These are phyloP conservation scores for Phallus indusiatus DNA, from an alignment of 768 basidiomycete species.

Conservation along the genomic window DNA sequence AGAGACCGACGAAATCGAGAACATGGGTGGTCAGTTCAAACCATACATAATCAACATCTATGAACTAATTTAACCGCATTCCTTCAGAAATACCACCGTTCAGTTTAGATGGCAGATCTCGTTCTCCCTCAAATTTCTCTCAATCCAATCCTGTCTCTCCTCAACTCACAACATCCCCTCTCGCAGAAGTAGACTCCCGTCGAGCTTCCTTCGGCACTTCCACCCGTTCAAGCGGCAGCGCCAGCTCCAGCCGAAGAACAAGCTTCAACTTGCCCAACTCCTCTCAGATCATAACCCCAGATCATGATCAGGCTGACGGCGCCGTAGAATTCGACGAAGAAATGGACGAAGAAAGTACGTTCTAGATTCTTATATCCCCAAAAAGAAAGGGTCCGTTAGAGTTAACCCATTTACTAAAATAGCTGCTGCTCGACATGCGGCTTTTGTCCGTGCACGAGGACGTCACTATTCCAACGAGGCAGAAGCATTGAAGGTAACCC, in stretches of 20 bases:
- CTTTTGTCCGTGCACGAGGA: conserved; percentile 69
- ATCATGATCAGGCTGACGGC: conserved; percentile 31
- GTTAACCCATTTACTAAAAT: conserved; percentile 3
- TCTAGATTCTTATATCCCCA: no score
- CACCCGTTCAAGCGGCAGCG: conserved; percentile 14
- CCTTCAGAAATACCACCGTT: conserved; percentile 79
- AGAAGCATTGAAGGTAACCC: conserved; percentile 79
- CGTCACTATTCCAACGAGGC: conserved; percentile 88
- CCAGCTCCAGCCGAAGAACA: conserved; percentile 68
- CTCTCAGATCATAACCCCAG: conserved; percentile 47
- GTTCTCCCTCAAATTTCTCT: conserved; percentile 34
- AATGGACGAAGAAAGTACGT: conserved; percentile 83
- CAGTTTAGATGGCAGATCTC: conserved; percentile 38
- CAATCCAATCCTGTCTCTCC: conserved; percentile 8
- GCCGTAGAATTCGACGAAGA: conserved; percentile 63
- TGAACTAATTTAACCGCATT: conserved; percentile 1
- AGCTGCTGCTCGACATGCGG: conserved; percentile 80
- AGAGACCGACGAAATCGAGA: conserved; percentile 75
- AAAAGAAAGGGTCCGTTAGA: no score
- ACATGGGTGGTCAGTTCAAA: conserved; percentile 46
- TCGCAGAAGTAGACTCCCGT: conserved; percentile 40
- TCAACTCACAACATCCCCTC: conserved; percentile 31
- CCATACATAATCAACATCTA: background rate
- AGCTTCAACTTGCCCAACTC: conserved; percentile 75
- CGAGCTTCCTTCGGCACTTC: conserved; percentile 54